Evolutionary conservation across 768 basidiomycete species (phyloP).

Genomic region (Mycena polygramma): DNA sequence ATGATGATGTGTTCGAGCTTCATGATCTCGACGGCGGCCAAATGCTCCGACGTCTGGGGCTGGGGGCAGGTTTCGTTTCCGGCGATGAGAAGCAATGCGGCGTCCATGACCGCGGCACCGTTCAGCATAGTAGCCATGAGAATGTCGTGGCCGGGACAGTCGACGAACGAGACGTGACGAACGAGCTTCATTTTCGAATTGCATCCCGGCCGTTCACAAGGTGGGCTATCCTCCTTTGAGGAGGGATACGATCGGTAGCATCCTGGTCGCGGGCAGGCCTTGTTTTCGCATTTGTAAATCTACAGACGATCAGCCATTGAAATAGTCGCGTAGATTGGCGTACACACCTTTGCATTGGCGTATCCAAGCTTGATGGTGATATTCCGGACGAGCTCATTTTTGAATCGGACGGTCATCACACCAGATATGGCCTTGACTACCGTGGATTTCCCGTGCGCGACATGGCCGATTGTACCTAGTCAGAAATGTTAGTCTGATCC

Average conservation of each 20-base stretch:
- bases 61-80: slow-evolving; percentile 99
- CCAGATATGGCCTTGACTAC: slow-evolving; percentile 99
- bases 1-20: slow-evolving; percentile 98
- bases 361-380: slow-evolving; percentile 99
- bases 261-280: slow-evolving; percentile 92
- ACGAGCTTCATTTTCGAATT: slow-evolving; percentile 90
- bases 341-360: slow-evolving; percentile 94
- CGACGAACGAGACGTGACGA: slow-evolving; percentile 98
- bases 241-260: slow-evolving; percentile 95
- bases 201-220: slow-evolving; percentile 95
- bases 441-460: slow-evolving; percentile 97
- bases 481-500: slow-evolving; percentile 19
- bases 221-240: slow-evolving; percentile 93
- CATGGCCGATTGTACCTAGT: slow-evolving; percentile 96
- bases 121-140: slow-evolving; percentile 99
- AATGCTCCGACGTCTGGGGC: slow-evolving; percentile 98
- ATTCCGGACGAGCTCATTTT: slow-evolving; percentile 98
- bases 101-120: slow-evolving; percentile 99
- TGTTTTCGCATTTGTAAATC: slow-evolving; percentile 99
- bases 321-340: background rate
- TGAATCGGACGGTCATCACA: slow-evolving; percentile 98
- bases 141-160: slow-evolving; percentile 98
- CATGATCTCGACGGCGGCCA: slow-evolving; percentile 99
- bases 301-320: slow-evolving; percentile 49
- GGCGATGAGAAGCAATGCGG: slow-evolving; percentile 93